Base-by-base conservation (phyloP, 768 basidiomycete species). In the Auriculariales sp. region DNA sequence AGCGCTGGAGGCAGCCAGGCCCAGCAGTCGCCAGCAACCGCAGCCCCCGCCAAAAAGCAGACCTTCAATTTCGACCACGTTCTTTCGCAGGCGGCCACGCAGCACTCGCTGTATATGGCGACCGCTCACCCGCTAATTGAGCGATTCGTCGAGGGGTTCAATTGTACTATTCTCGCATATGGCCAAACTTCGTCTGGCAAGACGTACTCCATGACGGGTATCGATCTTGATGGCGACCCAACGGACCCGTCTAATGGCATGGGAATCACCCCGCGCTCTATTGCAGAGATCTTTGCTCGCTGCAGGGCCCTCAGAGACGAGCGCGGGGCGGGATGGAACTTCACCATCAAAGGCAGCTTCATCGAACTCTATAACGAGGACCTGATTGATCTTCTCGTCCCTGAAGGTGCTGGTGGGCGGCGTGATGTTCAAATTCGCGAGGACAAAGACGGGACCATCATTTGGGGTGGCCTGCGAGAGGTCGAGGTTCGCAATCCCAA, bases 321-420 rank as follows among this genome's bases (percentile, higher is more conserved):
- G 61, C 79, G 87, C 28, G 78, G 72, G 31, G 72, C 71, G 53
- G 67, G 78, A 34, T 94, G 86, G 89, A 83, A 73, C 52, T 91
- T 71, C 61, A 76, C 64, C 55, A 68, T 91, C 61, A 92, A 88
- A 66, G 86, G 86, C 47, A 91, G 88, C 22, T 99, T 94, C 70
- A 81, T 99, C 55, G 95, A 99, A 72, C 78, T 99, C 48, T 98
- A 99, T 68, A 98, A 99, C 66, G 95, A 99, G 68, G 95, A 99
- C 67, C 77, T 99, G 47, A 88, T 98, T 62, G 95, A 99, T 71
- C 72, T 99, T 47, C 72, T 99, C 48, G 69, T 79, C 58, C 82
- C 86, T 52, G 84, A 88, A 50, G 64, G 68, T 5, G 70, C 66
- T 29, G 57, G 53, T 7, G 73, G 66, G 10, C 75, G 81, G 51